phyloP scores from a whole-genome alignment of 306 rosid genomes.

The Ormosia semicastrata region DNA sequence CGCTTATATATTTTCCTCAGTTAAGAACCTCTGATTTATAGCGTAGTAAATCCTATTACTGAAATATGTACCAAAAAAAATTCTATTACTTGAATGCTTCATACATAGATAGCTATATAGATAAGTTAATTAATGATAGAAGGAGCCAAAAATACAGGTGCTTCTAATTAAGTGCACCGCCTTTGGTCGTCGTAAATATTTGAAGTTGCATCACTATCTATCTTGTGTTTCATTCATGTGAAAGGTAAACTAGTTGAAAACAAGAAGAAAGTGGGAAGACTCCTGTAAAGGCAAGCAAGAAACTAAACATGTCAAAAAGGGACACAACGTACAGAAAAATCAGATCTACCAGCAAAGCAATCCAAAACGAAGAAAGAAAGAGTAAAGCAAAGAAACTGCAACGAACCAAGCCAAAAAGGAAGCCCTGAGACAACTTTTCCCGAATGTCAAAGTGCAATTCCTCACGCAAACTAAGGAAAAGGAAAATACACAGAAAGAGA shows the following conservation, averaged over 20 bases:
- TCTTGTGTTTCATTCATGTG: no score
- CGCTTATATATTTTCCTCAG: no score
- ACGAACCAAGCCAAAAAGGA: conserved; percentile 30
- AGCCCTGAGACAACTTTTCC: conserved; percentile 8
- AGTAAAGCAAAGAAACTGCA: conserved; percentile 47
- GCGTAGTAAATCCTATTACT: no score
- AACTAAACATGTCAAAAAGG: conserved; percentile 35
- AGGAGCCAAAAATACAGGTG: background rate
- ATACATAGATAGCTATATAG: no score
- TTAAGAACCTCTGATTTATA: no score
- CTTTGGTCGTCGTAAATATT: background rate
- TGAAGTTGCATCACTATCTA: background rate
- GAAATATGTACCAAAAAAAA: no score
- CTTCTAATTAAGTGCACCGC: background rate
- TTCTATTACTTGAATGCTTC: no score
- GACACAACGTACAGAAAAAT: conserved; percentile 8
- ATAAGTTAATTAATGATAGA: no score
- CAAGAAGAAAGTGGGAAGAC: background rate
- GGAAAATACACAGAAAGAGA: background rate
- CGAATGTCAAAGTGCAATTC: conserved; percentile 54
- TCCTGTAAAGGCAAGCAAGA: conserved; percentile 32
- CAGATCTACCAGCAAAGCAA: conserved; percentile 28
- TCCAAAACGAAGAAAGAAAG: conserved; percentile 22
- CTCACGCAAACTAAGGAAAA: conserved; percentile 51
- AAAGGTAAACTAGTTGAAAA: conserved; percentile 24